These are phyloP conservation scores for peach (Prunus persica) DNA, from an alignment of 306 rosid species.

Conservation along the genomic window Prunus_persica_NCBIv2 NC_034012.1:533001-533500, in stretches of 20 bases:
- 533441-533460: background rate
- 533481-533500: background rate
- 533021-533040: background rate
- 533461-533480: background rate
- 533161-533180: background rate
- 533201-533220: conserved; percentile 31
- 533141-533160: conserved; percentile 3
- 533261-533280: conserved; percentile 32
- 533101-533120: background rate
- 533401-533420: background rate
- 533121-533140: conserved; percentile 11
- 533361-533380: background rate
- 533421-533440: background rate
- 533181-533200: conserved; percentile 16
- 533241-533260: conserved; percentile 35
- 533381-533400: background rate
- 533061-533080: background rate
- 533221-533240: conserved; percentile 32
- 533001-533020: background rate
- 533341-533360: background rate
- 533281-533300: conserved; percentile 34
- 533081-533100: background rate
- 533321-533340: background rate
- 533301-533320: background rate
- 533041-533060: background rate